Base-by-base conservation (phyloP, 768 basidiomycete genomes). In the Aureoboletus auriporus region DNA sequence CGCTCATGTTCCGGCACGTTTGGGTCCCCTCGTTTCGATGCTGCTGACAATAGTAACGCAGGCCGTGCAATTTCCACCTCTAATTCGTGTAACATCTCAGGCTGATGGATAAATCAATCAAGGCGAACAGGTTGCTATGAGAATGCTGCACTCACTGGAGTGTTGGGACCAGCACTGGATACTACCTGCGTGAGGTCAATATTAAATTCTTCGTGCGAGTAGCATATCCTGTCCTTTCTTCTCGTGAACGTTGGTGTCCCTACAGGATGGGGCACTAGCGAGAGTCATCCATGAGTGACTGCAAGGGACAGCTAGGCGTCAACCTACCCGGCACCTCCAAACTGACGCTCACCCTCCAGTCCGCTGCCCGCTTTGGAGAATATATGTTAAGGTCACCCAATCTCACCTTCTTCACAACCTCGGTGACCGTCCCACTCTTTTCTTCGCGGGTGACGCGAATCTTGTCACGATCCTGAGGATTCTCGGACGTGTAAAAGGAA, bases 101-200 rank as follows among this genome's bases (percentile, higher is more conserved):
- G 61, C 85, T 84, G 41, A 28, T 44, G 44, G 23, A 44, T 29
- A 14, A 36, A 42, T 11, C 9, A 45, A 48, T 50, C 44, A 46
- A 47, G 42, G 44, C n/a, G 14, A 20, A 30, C 8, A n/a, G 6
- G 31, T 17, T n/a, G 26, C 51, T 27, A 39, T 38, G 38, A 39
- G 42, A 46, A 31, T 3, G 37, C 17, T 37, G 38, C 27, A 69
- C 79, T 55, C 61, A 88, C 86, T 38, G 78, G 73, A 49, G 69
- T 68, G 44, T 67, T 74, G 1, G 77, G 67, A 3, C 77, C 65
- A 11, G 69, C 59, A 8, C 73, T 74, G 5, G 84, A 76, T 2
- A 80, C 81, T 41, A 98, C 95, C 68, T 94, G 92, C 1, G 96
- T 98, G 42, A 99, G 77, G 71, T 99, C 96, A 54, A 99, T 84